These are phyloP conservation scores for Diutina sp. DNA, from an alignment of 1,139 yeast genomes.

Conservation along the genomic window DNA sequence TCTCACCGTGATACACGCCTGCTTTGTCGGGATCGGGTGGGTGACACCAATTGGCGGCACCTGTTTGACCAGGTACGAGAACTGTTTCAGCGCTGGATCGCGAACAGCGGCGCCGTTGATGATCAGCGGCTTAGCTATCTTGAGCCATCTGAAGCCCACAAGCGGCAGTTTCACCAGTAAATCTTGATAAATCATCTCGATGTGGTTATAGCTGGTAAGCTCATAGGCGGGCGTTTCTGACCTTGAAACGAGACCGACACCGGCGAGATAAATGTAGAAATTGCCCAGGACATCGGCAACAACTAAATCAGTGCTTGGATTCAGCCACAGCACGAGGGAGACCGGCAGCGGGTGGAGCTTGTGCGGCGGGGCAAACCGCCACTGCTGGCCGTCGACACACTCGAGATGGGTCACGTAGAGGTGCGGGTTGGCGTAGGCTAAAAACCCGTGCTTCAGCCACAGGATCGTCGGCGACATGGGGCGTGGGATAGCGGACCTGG, in stretches of 20 bases:
- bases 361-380: slow-evolving; percentile 53
- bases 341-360: slow-evolving; percentile 19
- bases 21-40: slow-evolving; percentile 59
- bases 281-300: slow-evolving; percentile 37
- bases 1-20: slow-evolving; percentile 60
- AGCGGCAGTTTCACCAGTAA: slow-evolving; percentile 9
- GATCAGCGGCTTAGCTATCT: slow-evolving; percentile 49
- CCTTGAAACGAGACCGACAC: slow-evolving; percentile 24
- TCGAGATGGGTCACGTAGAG: slow-evolving; percentile 48
- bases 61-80: slow-evolving; percentile 46
- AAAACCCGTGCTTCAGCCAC: slow-evolving; percentile 68
- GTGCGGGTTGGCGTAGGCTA: slow-evolving; percentile 42
- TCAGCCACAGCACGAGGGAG: slow-evolving; percentile 32
- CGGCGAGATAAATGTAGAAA: slow-evolving; percentile 34
- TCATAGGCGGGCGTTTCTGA: slow-evolving; percentile 20
- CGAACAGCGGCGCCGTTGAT: slow-evolving; percentile 38
- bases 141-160: slow-evolving; percentile 56
- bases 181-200: slow-evolving; percentile 33
- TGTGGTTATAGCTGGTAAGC: slow-evolving; percentile 32
- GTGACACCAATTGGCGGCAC: slow-evolving; percentile 47
- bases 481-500: neutral
- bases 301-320: slow-evolving; percentile 41
- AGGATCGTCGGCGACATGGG: neutral
- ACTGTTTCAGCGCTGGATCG: slow-evolving; percentile 11
- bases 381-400: slow-evolving; percentile 46